A percentile compares a stretch with the other conserved stretches of the same genome.
phyloP scores from a whole-genome alignment of 2,329 filamentous ascomycete species.

The Colletotrichum sp. region DNA sequence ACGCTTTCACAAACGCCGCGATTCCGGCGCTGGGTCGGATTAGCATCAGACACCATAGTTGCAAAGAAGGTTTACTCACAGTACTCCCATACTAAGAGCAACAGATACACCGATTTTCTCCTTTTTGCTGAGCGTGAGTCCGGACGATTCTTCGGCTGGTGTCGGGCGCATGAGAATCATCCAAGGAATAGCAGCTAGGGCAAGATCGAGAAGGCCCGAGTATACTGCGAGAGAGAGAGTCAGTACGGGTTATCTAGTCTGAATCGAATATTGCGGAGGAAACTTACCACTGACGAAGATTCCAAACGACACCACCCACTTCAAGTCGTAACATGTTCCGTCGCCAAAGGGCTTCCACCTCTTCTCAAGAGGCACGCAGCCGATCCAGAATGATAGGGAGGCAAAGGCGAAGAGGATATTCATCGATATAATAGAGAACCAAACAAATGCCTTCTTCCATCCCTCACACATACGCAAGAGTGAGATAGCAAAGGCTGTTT shows the following conservation, averaged over 20 bases:
- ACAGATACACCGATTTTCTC: conserved; percentile 40
- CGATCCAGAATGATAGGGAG: conserved; percentile 26
- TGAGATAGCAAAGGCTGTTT: conserved; percentile 43
- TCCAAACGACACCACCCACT: conserved; percentile 13
- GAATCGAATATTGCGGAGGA: fast-evolving
- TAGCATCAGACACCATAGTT: neutral
- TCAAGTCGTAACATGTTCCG: conserved; percentile 12
- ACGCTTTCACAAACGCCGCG: conserved; percentile 22
- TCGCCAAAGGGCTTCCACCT: conserved; percentile 20
- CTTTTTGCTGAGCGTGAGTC: conserved; percentile 25
- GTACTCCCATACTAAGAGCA: conserved; percentile 36
- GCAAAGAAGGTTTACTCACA: conserved; percentile 1
- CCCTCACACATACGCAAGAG: conserved; percentile 34
- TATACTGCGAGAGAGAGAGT: conserved; percentile 22
- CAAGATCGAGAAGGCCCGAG: conserved; percentile 38
- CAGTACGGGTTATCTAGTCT: neutral
- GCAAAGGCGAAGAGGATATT: conserved; percentile 26
- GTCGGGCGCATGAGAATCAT: conserved; percentile 34
- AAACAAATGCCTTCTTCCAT: conserved; percentile 30
- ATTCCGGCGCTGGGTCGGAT: conserved; percentile 18
- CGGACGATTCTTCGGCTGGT: conserved; percentile 3
- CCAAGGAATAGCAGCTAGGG: conserved; percentile 42
- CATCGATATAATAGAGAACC: conserved; percentile 35
- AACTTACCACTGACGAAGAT: conserved; percentile 15
- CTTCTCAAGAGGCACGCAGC: conserved; percentile 24